Evolutionary conservation across 1,284 basidiomycete genomes (phyloP).

Genomic region (Ustilago loliicola): DNA sequence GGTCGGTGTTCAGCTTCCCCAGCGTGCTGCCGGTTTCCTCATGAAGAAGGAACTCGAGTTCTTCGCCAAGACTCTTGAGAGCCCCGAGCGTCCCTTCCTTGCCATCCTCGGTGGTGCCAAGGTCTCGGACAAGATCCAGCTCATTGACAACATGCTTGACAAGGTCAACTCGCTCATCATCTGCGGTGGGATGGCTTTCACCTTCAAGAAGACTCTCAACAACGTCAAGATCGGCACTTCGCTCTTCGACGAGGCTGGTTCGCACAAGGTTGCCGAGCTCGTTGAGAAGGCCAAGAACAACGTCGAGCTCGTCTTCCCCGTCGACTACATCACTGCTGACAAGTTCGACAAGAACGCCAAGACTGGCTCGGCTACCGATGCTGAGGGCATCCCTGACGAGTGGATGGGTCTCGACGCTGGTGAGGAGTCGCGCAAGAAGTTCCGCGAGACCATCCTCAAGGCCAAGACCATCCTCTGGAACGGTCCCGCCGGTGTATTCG

Average conservation of each 20-base stretch:
- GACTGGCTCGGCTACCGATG: constrained; percentile 82
- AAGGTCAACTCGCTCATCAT: constrained; percentile 98
- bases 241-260: constrained; percentile 90
- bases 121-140: constrained; percentile 98
- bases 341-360: constrained; percentile 94
- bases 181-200: constrained; percentile 98
- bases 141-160: constrained; percentile 99
- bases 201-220: constrained; percentile 96
- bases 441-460: constrained; percentile 83
- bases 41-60: constrained; percentile 99
- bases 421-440: constrained; percentile 82
- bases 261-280: constrained; percentile 85
- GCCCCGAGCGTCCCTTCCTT: constrained; percentile 93
- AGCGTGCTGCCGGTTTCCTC: constrained; percentile 93
- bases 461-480: constrained; percentile 99
- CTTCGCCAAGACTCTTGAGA: constrained; percentile 97
- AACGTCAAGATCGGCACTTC: constrained; percentile 90
- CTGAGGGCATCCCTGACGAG: constrained; percentile 88
- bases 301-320: constrained; percentile 94
- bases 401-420: constrained; percentile 88
- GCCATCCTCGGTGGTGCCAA: constrained; percentile 99
- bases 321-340: constrained; percentile 93
- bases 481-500: constrained; percentile 95
- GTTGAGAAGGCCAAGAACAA: constrained; percentile 95
- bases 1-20: constrained; percentile 94